Evolutionary conservation across 306 rosid genomes (phyloP), one percentile per base, ranked within the genome.

Genomic region (Cotoneaster glaucophyllus): DNA sequence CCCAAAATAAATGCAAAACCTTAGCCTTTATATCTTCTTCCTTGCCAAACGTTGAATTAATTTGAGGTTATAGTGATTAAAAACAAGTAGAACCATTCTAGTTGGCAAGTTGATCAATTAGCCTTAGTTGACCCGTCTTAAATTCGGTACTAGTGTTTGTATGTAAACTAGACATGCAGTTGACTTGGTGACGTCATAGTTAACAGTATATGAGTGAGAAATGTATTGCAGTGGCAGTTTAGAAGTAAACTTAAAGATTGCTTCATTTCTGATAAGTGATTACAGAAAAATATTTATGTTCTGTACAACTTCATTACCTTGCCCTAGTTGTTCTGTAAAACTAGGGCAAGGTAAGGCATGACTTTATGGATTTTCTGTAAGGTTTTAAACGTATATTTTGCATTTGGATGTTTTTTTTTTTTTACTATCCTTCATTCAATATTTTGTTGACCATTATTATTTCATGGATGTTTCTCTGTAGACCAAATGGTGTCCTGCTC

Each of bases 401-500:
- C 10, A 61, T 61, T 39, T 11, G 19, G 41, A 50, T 17, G 6
- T 25, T 14, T 15, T 73, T 22, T 15, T 73, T 22, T 15, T 48
- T 53, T 9, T 19, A 39, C 74, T 10, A 68, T 48, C 18, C 34
- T 26, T 58, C 26, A 48, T 21, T 39, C 15, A 4, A 18, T 25
- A 24, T 32, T 54, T 31, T 58, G 61, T 65, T 52, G 68, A 73
- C 28, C 34, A 25, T 73, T 26, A 22, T 73, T 26, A 14, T 17
- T 59, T 50, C 54, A 50, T 50, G 54, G 78, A 28, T 63, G 53
- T 19, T 72, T 67, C 15, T 65, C 77, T 80, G 79, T 34, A 82
- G 98, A 89, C 91, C 78, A 93, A 93, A 84, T 93, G 98, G 98
- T 93, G 98, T 83, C 98, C 98, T 50, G 93, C 91, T 77, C 98